Evolutionary conservation across 768 basidiomycete genomes (phyloP).

Genomic region (Tylopilus vinaceipallidus): DNA sequence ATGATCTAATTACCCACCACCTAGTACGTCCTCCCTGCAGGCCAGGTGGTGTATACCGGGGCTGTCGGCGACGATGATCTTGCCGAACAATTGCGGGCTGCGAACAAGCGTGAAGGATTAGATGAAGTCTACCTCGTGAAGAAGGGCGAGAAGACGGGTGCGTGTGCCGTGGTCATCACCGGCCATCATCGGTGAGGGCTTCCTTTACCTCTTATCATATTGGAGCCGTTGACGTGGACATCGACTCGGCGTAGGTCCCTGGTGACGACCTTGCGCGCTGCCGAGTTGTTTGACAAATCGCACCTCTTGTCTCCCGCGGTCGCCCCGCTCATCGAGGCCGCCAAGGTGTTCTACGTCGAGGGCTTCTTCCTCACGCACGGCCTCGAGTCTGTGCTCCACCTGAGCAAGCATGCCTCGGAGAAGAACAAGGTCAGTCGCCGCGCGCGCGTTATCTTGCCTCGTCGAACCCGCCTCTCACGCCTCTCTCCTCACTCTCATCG

Average conservation of each 20-base stretch:
- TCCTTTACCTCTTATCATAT: not conserved
- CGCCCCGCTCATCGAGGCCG: constrained; percentile 72
- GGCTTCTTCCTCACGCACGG: constrained; percentile 99
- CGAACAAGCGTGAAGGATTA: constrained; percentile 91
- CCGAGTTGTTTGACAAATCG: constrained; percentile 82
- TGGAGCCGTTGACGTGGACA: not conserved
- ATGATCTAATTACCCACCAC: not conserved
- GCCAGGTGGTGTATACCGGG: constrained; percentile 91
- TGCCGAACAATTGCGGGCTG: constrained; percentile 81
- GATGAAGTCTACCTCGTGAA: constrained; percentile 87
- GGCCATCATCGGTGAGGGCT: constrained; percentile 77
- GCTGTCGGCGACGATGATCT: constrained; percentile 94
- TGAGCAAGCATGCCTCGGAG: constrained; percentile 75
- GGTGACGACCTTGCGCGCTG: constrained; percentile 86
- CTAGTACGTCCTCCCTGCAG: constrained; percentile 86
- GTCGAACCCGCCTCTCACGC: not conserved
- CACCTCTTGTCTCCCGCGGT: constrained; percentile 78
- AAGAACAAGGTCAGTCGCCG: constrained; percentile 86
- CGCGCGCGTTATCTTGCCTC: not conserved
- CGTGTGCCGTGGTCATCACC: constrained; percentile 94
- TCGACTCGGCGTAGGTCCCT: constrained; percentile 60
- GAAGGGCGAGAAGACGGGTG: constrained; percentile 86
- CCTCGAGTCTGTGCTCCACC: constrained; percentile 59
- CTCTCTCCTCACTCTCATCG: not conserved
- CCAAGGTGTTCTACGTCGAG: constrained; percentile 90